These are phyloP conservation scores for Fistulinella cinereoalba DNA, from an alignment of 1,284 basidiomycete genomes.

Conservation along the genomic window DNA sequence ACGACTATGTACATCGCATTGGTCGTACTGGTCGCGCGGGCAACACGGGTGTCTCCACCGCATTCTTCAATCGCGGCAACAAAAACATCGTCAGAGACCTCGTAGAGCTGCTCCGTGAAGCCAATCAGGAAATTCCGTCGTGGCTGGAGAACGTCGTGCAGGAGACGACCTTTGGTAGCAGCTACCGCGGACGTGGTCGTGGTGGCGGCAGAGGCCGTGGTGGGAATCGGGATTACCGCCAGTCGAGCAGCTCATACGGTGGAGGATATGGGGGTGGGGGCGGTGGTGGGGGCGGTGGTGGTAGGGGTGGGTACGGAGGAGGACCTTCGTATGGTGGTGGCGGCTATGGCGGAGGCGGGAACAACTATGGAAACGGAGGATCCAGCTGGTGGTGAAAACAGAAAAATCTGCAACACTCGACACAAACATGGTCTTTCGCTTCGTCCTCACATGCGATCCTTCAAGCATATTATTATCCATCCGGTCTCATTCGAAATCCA, in stretches of 20 bases:
- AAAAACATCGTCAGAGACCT: conserved; percentile 91
- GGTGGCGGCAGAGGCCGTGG: conserved; percentile 60
- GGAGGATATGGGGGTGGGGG: conserved; percentile 31
- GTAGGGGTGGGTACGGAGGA: conserved; percentile 38
- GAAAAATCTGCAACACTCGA: conserved; percentile 22
- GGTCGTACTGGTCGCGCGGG: conserved; percentile 97
- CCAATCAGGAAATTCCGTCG: conserved; percentile 92
- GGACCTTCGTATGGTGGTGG: conserved; percentile 26
- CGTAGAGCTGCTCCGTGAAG: conserved; percentile 91
- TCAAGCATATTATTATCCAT: conserved; percentile 17
- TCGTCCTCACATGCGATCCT: conserved; percentile 5
- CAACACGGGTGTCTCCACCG: conserved; percentile 89
- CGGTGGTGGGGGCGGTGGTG: conserved; percentile 38
- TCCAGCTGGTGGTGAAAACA: conserved; percentile 47
- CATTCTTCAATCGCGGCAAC: conserved; percentile 93
- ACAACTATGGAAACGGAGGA: conserved; percentile 33
- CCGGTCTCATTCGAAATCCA: conserved; percentile 25
- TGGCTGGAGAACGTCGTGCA: conserved; percentile 90
- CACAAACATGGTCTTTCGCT: conserved; percentile 11
- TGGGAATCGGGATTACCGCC: conserved; percentile 48
- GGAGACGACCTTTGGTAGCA: conserved; percentile 70
- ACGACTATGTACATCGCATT: conserved; percentile 96
- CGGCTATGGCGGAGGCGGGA: conserved; percentile 41
- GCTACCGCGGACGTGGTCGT: conserved; percentile 57
- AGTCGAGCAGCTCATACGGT: conserved; percentile 39